phyloP scores from a whole-genome alignment of 2,329 filamentous ascomycete genomes.

The Alternaria ventricosa region DNA sequence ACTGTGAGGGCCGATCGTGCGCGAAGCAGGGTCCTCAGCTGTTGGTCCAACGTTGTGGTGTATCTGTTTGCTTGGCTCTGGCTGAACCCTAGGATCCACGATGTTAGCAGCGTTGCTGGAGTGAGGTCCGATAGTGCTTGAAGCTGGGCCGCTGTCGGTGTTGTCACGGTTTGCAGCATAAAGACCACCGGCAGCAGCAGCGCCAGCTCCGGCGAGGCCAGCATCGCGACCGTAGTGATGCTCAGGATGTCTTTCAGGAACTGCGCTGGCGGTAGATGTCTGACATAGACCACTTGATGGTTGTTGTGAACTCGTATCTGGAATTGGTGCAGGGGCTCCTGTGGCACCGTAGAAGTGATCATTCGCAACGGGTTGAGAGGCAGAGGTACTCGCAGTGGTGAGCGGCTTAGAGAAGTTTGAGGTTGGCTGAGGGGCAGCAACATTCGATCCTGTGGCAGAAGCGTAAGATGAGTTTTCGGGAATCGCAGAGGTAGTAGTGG shows the following conservation, averaged over 20 bases:
- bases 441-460: not conserved
- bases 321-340: constrained; percentile 15
- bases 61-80: constrained; percentile 25
- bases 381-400: not conserved
- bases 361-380: not conserved
- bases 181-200: constrained; percentile 21
- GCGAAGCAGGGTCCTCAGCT: constrained; percentile 31
- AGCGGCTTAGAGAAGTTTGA: constrained; percentile 7
- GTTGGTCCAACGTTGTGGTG: constrained; percentile 29
- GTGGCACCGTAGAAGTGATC: constrained; percentile 14
- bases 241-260: constrained; percentile 11
- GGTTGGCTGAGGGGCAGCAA: not conserved
- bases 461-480: not conserved
- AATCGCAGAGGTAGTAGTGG: constrained; percentile 4
- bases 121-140: constrained; percentile 39
- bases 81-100: constrained; percentile 43
- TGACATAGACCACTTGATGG: not conserved
- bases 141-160: constrained; percentile 28
- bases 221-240: constrained; percentile 36
- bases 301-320: not conserved
- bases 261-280: not conserved
- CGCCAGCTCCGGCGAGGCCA: constrained; percentile 25
- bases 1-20: constrained; percentile 38
- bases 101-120: constrained; percentile 41
- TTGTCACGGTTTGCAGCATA: constrained; percentile 24